Base-by-base conservation (phyloP, 2,329 filamentous ascomycete species). In the Nigrospora osmanthi region DNA sequence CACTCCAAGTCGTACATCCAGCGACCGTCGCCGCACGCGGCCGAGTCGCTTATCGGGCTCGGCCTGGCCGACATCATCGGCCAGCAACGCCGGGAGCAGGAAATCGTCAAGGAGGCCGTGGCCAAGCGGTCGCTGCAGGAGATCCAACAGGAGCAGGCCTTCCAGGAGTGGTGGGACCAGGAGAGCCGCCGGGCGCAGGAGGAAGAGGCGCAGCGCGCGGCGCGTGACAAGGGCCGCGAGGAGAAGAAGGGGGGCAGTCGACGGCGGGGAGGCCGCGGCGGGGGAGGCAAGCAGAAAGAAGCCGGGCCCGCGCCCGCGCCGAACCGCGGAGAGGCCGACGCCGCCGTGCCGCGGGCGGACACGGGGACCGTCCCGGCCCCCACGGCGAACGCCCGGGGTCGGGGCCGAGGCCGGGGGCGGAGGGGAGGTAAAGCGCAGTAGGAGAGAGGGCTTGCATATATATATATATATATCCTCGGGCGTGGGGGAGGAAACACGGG, bases 81-180 rank as follows among this genome's bases (percentile, higher is more conserved):
- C 9, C 82, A 95, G 58, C 89, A 98, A 65, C 81, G 85, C 61
- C 80, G 80, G 10, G 90, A 96, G 60, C 93, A 94, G 58, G 81
- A 89, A 46, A 78, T 80, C 15, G 82, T 94, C 49, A 84, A 81
- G 43, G 90, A 95, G 60, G 88, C 89, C 1, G 83, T 83, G 11
- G 87, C 89, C 2, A 96, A 95, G 66, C 79, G 91, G 45, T 93
- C 87, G 51, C 69, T 98, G 30, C 83, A 94, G 58, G 93, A 97
- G 51, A 98, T 98, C 47, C 93, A 98, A 62, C 82, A 93, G 52
- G 93, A 98, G 65, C 93, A 98, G 60, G 89, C 89, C 42, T 98
- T 98, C 61, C 88, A 96, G 60, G 83, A 94, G 61, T 95, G 90
- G 89, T 95, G 89, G 89, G 88, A 94, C 53, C 82, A 86, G 50